phyloP scores from a whole-genome alignment of 129 eudicot genomes.

The Saposhnikovia divaricata region DNA sequence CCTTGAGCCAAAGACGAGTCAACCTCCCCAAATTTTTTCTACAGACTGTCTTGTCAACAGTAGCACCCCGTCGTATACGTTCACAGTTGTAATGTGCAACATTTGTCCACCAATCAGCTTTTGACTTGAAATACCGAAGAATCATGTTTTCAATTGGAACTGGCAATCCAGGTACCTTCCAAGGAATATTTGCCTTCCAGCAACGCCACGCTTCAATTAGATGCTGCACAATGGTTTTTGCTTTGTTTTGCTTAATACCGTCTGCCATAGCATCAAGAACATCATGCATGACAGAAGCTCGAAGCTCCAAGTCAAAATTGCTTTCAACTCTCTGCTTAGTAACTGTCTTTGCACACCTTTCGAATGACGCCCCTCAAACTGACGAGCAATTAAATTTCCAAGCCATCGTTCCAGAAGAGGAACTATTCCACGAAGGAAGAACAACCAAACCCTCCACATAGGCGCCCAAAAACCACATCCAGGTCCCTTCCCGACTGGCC shows the following conservation, averaged over 20 bases:
- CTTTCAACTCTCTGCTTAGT: conserved; percentile 99
- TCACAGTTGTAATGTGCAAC: conserved; percentile 98
- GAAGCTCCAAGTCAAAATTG: conserved; percentile 95
- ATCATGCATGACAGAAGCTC: conserved; percentile 99
- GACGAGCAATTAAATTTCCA: conserved; percentile 93
- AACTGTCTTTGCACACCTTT: conserved; percentile 99
- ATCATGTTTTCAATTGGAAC: conserved; percentile 99
- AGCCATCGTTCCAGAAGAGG: conserved; percentile 95
- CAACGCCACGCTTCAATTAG: conserved; percentile 99
- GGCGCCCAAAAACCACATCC: conserved; percentile 99
- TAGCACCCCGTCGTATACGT: conserved; percentile 97
- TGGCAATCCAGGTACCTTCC: conserved; percentile 99
- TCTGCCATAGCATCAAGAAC: conserved; percentile 99
- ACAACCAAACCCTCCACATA: conserved; percentile 99
- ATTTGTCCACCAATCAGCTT: conserved; percentile 99
- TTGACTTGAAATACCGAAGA: conserved; percentile 91
- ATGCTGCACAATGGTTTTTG: conserved; percentile 95
- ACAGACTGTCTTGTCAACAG: conserved; percentile 98
- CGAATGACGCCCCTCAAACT: conserved; percentile 94
- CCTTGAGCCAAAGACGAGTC: conserved; percentile 99
- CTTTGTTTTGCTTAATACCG: conserved; percentile 95
- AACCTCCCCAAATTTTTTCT: conserved; percentile 95
- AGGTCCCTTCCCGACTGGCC: conserved; percentile 99
- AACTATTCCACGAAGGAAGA: conserved; percentile 95
- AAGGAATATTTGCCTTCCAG: conserved; percentile 98